These are phyloP conservation scores for Clarireedia hainanense DNA, from an alignment of 2,329 filamentous ascomycete genomes.

Conservation along the genomic window DNA sequence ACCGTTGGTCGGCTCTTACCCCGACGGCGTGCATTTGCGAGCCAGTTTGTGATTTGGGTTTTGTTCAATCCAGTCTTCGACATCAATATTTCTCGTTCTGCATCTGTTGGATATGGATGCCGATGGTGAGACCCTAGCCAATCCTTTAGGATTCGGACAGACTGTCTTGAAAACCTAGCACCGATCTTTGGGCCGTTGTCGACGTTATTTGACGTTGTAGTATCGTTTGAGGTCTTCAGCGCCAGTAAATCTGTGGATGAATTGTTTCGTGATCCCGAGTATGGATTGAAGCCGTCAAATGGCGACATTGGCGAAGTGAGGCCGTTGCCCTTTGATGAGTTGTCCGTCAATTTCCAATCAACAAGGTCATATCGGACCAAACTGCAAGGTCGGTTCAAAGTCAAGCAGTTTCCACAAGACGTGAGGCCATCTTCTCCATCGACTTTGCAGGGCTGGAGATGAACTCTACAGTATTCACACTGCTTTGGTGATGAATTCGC, in stretches of 20 bases:
- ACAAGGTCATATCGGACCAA: constrained; percentile 2
- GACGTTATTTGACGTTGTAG: constrained; percentile 44
- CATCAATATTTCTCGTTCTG: constrained; percentile 75
- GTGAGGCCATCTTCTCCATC: constrained; percentile 11
- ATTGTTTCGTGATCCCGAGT: constrained; percentile 8
- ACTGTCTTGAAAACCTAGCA: constrained; percentile 71
- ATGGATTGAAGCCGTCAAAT: constrained; percentile 10
- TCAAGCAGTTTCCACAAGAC: constrained; percentile 19
- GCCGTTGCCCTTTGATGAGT: not conserved
- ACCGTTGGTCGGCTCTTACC: constrained; percentile 67
- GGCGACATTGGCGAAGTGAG: constrained; percentile 7
- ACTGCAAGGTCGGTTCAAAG: constrained; percentile 16
- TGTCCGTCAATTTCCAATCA: constrained; percentile 10
- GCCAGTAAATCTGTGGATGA: constrained; percentile 17
- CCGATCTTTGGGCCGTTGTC: constrained; percentile 51
- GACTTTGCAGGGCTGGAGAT: constrained; percentile 17
- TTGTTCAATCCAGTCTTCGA: constrained; percentile 72
- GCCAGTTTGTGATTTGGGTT: constrained; percentile 84
- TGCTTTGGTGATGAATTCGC: not conserved
- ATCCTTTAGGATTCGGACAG: constrained; percentile 71
- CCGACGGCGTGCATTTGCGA: constrained; percentile 79
- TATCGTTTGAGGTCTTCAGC: constrained; percentile 46
- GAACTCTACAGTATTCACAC: constrained; percentile 19
- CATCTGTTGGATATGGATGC: constrained; percentile 82
- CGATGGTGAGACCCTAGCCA: constrained; percentile 76